phyloP scores from a whole-genome alignment of 78 protist species.

The Polysphondylium violaceum region DNA sequence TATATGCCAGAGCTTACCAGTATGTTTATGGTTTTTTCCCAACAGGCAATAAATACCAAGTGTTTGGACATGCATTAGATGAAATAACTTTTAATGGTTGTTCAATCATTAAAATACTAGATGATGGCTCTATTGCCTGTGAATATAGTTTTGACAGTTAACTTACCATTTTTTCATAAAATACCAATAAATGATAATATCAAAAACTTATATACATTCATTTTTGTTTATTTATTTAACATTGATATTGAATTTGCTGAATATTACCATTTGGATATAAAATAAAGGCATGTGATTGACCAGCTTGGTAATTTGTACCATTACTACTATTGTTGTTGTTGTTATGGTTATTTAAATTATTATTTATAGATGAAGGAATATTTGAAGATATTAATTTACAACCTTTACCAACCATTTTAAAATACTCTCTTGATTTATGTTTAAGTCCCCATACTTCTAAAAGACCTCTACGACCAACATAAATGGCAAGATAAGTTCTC shows the following conservation, averaged over 20 bases:
- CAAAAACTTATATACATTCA: neutral
- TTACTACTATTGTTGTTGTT: neutral
- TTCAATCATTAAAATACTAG: neutral
- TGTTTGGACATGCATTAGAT: neutral
- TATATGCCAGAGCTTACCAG: neutral
- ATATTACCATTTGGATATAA: conserved; percentile 4
- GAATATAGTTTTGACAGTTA: neutral
- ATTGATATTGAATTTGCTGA: neutral
- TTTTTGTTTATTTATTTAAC: neutral
- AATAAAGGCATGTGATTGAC: conserved; percentile 12
- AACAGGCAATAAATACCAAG: neutral
- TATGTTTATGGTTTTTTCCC: neutral
- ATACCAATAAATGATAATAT: neutral
- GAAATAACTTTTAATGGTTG: neutral
- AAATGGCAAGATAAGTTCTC: conserved; percentile 44
- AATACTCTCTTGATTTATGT: conserved; percentile 44
- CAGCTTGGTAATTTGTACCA: neutral
- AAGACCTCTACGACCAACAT: conserved; percentile 71
- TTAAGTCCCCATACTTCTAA: conserved; percentile 78
- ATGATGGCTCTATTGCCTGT: neutral
- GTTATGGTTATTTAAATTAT: neutral
- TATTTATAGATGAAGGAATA: neutral
- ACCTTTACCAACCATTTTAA: conserved; percentile 65
- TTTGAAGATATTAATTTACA: conserved; percentile 47
- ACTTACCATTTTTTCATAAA: no score